Base-by-base conservation (phyloP, 23 red algal species). In the Chondrus crispus region DNA sequence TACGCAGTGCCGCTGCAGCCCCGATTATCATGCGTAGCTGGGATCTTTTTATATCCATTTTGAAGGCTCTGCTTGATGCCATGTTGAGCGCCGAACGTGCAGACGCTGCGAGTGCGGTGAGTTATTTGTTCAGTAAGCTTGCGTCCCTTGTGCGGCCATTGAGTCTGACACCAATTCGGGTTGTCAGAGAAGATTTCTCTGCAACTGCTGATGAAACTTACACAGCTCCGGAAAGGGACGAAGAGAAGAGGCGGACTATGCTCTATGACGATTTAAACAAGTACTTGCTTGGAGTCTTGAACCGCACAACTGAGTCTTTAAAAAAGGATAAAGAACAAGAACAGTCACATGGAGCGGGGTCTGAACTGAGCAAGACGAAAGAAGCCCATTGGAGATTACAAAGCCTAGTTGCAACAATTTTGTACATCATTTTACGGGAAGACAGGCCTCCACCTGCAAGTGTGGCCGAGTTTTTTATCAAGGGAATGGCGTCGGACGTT, bases 1-100 rank as follows among this genome's bases (percentile, higher is more conserved):
- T 96, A 46, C 88, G 94, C 7, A 89, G 84, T 40, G 47, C 85
- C n/a, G 89, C 89, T 10, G 42, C 80, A 20, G 70, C 88, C 5
- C 94, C 88, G 1, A 62, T 85, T 24, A 76, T 96, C 29, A 96
- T 96, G 94, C 76, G 94, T n/a, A 88, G 92, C 43, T 92, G 88
- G 87, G 48, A 40, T 26, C 41, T 96, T 7, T 93, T 96, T 82
- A 22, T 69, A 3, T 72, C 53, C 11, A 74, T 91, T 33, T 63
- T 85, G 28, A 24, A 46, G 8, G 79, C 80, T 20, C 62, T 92
- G 30, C 69, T 92, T 38, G 55, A 75, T 39, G 86, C 94, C 16
- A 70, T 96, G 86, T 52, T 88, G 19, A 84, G 53, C 19, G 88
- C 94, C 4, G 94, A 96, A 74, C 88, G 94, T 8, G 44, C 88